Evolutionary conservation across 148 eudicot genomes (phyloP).

Genomic region (Spergularia marina): DNA sequence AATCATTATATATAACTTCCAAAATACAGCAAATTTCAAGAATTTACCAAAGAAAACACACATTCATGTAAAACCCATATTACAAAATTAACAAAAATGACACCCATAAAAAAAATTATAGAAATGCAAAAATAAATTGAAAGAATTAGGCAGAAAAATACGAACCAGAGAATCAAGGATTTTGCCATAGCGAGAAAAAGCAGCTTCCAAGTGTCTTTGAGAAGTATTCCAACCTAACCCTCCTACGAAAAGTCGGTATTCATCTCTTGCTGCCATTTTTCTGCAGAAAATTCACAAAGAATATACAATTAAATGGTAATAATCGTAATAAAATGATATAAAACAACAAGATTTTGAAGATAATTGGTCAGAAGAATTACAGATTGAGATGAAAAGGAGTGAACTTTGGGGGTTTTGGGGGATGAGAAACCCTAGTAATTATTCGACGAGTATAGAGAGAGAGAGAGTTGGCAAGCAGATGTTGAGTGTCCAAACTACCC

Average conservation of each 20-base stretch:
- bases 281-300: background rate
- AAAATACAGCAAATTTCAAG: background rate
- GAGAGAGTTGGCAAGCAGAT: background rate
- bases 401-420: background rate
- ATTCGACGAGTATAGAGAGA: background rate
- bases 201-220: slow-evolving; percentile 40
- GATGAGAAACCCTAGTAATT: slow-evolving; percentile 4
- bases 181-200: slow-evolving; percentile 48
- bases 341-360: background rate
- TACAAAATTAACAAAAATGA: background rate
- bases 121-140: background rate
- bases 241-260: slow-evolving; percentile 48
- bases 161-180: slow-evolving; percentile 45
- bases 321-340: background rate
- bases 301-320: background rate
- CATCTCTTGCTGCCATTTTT: slow-evolving; percentile 41
- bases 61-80: background rate
- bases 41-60: background rate
- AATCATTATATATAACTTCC: background rate
- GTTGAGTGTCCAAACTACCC: background rate
- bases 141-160: background rate
- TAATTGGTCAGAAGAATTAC: background rate
- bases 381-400: background rate
- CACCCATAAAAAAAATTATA: background rate
- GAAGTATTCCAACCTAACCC: slow-evolving; percentile 53